Evolutionary conservation across 495 filamentous ascomycete species (phyloP).

Genomic region (Immersiella caudata): DNA sequence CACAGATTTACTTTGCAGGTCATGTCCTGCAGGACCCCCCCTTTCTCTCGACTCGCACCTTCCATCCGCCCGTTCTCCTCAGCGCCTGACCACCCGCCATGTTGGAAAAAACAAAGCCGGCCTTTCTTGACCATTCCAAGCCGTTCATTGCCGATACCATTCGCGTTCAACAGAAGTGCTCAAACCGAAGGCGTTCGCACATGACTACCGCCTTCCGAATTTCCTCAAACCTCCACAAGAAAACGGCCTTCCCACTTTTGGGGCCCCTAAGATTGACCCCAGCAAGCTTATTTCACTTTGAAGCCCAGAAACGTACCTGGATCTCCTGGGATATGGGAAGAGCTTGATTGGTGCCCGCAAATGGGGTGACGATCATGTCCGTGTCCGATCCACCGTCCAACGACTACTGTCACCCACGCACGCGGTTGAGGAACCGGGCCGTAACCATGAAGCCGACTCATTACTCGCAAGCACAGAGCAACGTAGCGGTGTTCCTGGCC

Average conservation of each 20-base stretch:
- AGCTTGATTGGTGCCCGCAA: slow-evolving; percentile 30
- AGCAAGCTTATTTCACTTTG: background rate
- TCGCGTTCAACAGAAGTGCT: background rate
- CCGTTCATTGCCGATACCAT: background rate
- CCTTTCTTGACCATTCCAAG: background rate
- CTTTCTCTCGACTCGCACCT: slow-evolving; percentile 1
- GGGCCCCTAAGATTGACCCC: background rate
- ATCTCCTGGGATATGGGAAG: background rate
- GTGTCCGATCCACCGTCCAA: background rate
- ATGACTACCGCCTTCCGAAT: background rate
- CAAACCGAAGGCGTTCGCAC: background rate
- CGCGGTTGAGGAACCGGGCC: background rate
- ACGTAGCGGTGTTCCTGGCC: background rate
- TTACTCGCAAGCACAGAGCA: background rate
- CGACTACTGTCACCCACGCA: background rate
- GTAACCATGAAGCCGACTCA: background rate
- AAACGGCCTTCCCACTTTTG: background rate
- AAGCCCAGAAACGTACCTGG: background rate
- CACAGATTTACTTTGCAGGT: too few species aligned
- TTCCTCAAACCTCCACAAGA: background rate
- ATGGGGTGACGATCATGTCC: slow-evolving; percentile 16
- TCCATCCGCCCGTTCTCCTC: background rate
- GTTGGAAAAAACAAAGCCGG: too few species aligned
- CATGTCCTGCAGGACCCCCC: too few species aligned
- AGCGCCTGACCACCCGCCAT: too few species aligned